These are phyloP conservation scores for Phaeolepiota aurea DNA, from an alignment of 768 basidiomycete species.

Conservation along the genomic window DNA sequence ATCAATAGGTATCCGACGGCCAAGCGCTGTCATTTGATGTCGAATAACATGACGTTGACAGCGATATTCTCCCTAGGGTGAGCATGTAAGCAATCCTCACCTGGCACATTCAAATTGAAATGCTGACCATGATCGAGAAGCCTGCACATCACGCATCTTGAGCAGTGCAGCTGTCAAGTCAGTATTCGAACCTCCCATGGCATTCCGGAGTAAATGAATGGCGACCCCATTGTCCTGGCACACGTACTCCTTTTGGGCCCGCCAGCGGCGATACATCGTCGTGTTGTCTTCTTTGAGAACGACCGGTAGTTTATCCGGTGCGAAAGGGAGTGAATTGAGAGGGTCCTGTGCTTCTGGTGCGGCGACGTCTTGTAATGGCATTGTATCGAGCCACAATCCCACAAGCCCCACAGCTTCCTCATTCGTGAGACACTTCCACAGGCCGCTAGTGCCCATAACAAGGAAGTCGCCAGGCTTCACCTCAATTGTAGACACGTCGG, in stretches of 20 bases:
- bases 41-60: too few species aligned
- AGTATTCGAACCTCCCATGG: neutral
- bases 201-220: neutral
- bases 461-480: constrained; percentile 17
- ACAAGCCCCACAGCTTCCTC: constrained; percentile 1
- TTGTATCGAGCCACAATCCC: neutral
- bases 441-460: neutral
- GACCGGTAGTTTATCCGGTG: neutral
- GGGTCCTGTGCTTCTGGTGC: too few species aligned
- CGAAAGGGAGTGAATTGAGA: too few species aligned
- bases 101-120: too few species aligned
- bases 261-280: neutral
- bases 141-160: neutral
- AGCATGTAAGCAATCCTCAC: too few species aligned
- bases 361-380: neutral
- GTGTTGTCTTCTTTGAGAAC: neutral
- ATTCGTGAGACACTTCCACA: constrained; percentile 1
- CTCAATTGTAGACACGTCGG: constrained; percentile 35
- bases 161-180: neutral
- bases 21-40: too few species aligned
- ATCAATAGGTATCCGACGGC: too few species aligned
- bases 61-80: too few species aligned
- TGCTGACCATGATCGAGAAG: neutral
- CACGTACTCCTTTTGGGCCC: neutral
- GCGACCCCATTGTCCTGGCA: neutral